Base-by-base conservation (phyloP, 1,284 basidiomycete species). In the Cutaneotrichosporon spelunceum region DNA sequence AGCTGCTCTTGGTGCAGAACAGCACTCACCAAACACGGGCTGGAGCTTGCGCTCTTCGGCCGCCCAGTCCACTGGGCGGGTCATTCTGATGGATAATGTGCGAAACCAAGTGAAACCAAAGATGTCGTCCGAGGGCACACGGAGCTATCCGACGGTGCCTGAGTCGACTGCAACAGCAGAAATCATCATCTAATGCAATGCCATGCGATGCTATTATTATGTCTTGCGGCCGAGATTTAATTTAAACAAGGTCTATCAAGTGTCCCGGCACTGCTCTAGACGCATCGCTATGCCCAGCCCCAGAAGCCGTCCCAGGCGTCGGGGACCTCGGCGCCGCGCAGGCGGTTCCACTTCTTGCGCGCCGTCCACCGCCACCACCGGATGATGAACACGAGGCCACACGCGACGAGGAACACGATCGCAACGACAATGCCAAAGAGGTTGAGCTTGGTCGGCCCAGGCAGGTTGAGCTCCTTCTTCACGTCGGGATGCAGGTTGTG, bases 321-420 rank as follows among this genome's bases (percentile, higher is more conserved):
- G 6, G 74, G 73, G 50, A 72, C 33, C 1, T 66, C 66, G 26
- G 57, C 63, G 2, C 74, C 73, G 13, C 76, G 59, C 19, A 62
- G 56, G 30, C 55, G 57, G 1, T 67, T 65, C 65, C 65, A 70
- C 60, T 74, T 74, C 49, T 68, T 62, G 39, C 73, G 70, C 10
- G 75, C 76, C 48, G 62, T 54, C 65, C 70, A 72, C 59, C 74
- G 69, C 72, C 78, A 79, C 53, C 75, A 77, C 52, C 75, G 63
- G 23, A 81, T 71, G 39, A 80, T 64, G 11, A 64, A 57, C 21
- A 76, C 70, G 59, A 79, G 68, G 6, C 67, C 62, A 36, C 68
- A 72, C n/a, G 71, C 71, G 21, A 78, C 57, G 11, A 78, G 10
- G 39, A 73, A 60, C 23, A 78, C 65, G 47, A 63, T 66, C 3